These are phyloP conservation scores for Brettanomyces sp. DNA, from an alignment of 805 yeast species.

Conservation along the genomic window DNA sequence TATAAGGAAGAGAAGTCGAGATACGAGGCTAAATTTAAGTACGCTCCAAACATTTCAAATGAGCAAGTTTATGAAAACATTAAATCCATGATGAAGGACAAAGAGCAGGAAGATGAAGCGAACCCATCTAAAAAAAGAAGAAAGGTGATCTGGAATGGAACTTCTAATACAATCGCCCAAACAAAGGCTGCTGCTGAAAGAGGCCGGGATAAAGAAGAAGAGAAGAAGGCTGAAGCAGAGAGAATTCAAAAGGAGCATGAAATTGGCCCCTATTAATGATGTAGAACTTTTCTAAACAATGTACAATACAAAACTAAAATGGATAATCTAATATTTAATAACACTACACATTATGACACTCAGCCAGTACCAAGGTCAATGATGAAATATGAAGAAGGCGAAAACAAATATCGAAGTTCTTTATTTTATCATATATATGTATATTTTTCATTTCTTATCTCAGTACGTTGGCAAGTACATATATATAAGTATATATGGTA, in stretches of 20 bases:
- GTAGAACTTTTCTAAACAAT: not conserved
- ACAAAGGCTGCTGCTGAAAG: constrained; percentile 14
- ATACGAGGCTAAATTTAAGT: constrained; percentile 47
- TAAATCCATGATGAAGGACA: constrained; percentile 27
- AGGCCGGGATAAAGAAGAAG: constrained; percentile 14
- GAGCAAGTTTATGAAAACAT: constrained; percentile 58
- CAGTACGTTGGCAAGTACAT: not conserved
- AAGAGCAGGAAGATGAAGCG: constrained; percentile 6
- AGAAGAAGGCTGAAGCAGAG: constrained; percentile 13
- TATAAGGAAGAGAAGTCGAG: constrained; percentile 61
- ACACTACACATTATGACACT: too few species aligned
- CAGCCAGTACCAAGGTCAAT: too few species aligned
- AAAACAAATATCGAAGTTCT: too few species aligned
- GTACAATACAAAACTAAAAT: too few species aligned
- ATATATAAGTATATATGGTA: not conserved
- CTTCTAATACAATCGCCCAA: constrained; percentile 16
- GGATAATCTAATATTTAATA: too few species aligned
- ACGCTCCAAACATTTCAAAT: constrained; percentile 14
- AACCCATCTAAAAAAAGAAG: constrained; percentile 15
- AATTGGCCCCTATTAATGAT: constrained; percentile 2
- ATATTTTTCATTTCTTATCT: too few species aligned
- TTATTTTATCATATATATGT: too few species aligned
- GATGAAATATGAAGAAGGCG: too few species aligned
- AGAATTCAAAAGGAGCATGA: not conserved
- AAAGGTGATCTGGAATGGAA: constrained; percentile 27